A percentile compares a stretch with the other conserved stretches of the same genome.
Evolutionary conservation across 805 yeast genomes (phyloP).

Genomic region (Scheffersomyces spartinae): DNA sequence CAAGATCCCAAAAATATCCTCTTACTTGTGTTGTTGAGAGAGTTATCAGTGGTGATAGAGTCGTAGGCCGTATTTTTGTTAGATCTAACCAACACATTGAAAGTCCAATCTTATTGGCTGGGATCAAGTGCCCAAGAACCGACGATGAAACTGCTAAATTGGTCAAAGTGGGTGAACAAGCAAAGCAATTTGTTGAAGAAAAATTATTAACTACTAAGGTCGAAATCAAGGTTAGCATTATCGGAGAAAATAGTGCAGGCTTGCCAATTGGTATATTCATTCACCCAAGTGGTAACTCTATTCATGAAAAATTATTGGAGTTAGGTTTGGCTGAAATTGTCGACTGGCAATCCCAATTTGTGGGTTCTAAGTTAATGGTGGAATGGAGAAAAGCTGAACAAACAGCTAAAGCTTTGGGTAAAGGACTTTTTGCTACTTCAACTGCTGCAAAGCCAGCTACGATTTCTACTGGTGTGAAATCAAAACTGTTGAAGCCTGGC

Average conservation of each 20-base stretch:
- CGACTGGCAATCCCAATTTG: slow-evolving; percentile 65
- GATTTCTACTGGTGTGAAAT: slow-evolving; percentile 8
- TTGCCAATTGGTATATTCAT: slow-evolving; percentile 44
- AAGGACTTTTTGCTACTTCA: slow-evolving; percentile 22
- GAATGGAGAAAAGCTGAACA: slow-evolving; percentile 54
- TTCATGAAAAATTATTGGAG: slow-evolving; percentile 54
- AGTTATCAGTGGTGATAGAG: slow-evolving; percentile 69
- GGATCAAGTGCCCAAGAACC: slow-evolving; percentile 56
- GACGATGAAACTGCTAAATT: slow-evolving; percentile 23
- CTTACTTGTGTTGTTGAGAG: slow-evolving; percentile 57
- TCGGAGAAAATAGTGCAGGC: slow-evolving; percentile 55
- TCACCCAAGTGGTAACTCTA: slow-evolving; percentile 68
- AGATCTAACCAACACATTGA: slow-evolving; percentile 41
- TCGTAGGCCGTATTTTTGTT: slow-evolving; percentile 46
- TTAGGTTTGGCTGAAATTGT: slow-evolving; percentile 65
- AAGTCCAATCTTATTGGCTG: slow-evolving; percentile 58
- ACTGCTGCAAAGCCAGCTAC: slow-evolving; percentile 4
- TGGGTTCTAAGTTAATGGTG: slow-evolving; percentile 58
- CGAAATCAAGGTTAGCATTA: slow-evolving; percentile 34
- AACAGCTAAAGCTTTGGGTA: slow-evolving; percentile 45
- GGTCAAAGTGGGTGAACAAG: slow-evolving; percentile 56
- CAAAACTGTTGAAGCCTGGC: slow-evolving; percentile 29
- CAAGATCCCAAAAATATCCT: slow-evolving; percentile 27
- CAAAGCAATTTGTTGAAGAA: slow-evolving; percentile 50
- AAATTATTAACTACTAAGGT: slow-evolving; percentile 53